Evolutionary conservation across 768 basidiomycete species (phyloP).

Genomic region (Suillus hirtellus): DNA sequence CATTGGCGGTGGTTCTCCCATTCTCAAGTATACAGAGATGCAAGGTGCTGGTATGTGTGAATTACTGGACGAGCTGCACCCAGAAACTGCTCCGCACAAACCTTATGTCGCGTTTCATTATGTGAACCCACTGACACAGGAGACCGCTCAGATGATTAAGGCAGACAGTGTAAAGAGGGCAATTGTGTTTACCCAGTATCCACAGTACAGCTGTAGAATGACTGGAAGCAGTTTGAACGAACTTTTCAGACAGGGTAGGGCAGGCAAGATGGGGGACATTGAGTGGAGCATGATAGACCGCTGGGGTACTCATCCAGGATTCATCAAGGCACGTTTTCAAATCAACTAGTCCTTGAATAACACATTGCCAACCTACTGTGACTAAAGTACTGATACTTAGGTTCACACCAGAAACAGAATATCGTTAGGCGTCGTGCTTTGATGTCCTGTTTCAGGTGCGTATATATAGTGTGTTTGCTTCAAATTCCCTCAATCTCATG

Average conservation of each 20-base stretch:
- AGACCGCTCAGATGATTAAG: slow-evolving; percentile 80
- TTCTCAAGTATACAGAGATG: slow-evolving; percentile 81
- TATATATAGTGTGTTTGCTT: too few species aligned
- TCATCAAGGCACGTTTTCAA: slow-evolving; percentile 73
- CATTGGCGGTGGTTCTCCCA: slow-evolving; percentile 97
- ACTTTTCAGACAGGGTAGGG: slow-evolving; percentile 65
- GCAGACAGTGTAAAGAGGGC: slow-evolving; percentile 90
- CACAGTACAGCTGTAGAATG: slow-evolving; percentile 97
- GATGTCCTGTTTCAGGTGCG: too few species aligned
- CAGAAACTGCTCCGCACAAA: slow-evolving; percentile 92
- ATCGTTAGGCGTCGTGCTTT: too few species aligned
- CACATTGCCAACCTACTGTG: too few species aligned
- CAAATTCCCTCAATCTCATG: too few species aligned
- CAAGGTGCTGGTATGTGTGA: slow-evolving; percentile 91
- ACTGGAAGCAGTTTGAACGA: slow-evolving; percentile 98
- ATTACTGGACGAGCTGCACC: slow-evolving; percentile 92
- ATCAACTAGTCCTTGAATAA: too few species aligned
- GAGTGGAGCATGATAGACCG: slow-evolving; percentile 98
- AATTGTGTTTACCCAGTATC: slow-evolving; percentile 96
- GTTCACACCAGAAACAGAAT: too few species aligned
- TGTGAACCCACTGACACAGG: slow-evolving; percentile 83
- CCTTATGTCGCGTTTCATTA: slow-evolving; percentile 96
- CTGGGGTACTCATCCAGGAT: slow-evolving; percentile 94
- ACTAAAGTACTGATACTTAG: too few species aligned
- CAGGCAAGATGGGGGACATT: slow-evolving; percentile 64